These are phyloP conservation scores for Pontederia crassipes DNA, from an alignment of 176 grass and related monocot species.

Conservation along the genomic window DNA sequence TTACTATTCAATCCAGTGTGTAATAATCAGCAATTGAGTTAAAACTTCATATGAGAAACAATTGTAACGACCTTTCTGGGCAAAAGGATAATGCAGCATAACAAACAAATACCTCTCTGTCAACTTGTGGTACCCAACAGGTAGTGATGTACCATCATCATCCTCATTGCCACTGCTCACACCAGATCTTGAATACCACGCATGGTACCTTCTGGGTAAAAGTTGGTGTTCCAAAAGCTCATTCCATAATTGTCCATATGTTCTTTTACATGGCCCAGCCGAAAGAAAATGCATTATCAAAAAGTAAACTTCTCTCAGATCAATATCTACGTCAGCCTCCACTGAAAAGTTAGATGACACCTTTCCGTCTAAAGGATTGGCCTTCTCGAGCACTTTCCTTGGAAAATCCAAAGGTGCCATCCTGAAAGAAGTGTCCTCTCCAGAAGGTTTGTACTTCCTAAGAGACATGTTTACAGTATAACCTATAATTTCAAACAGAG, in stretches of 20 bases:
- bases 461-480: constrained; percentile 39
- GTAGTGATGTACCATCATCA: constrained; percentile 89
- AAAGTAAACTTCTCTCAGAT: constrained; percentile 88
- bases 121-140: constrained; percentile 77
- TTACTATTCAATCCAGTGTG: too few species aligned
- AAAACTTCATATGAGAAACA: too few species aligned
- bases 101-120: constrained; percentile 50
- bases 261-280: constrained; percentile 74
- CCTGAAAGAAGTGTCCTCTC: constrained; percentile 28
- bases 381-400: constrained; percentile 37
- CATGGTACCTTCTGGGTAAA: constrained; percentile 97
- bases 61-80: too few species aligned
- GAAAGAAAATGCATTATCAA: constrained; percentile 97
- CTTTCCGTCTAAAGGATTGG: constrained; percentile 31
- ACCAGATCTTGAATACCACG: constrained; percentile 75
- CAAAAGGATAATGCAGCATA: too few species aligned
- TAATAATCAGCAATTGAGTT: too few species aligned
- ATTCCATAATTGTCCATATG: constrained; percentile 55
- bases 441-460: constrained; percentile 56
- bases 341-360: constrained; percentile 32
- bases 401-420: constrained; percentile 57
- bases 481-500: constrained; percentile 7
- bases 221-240: constrained; percentile 78
- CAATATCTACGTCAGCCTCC: constrained; percentile 58
- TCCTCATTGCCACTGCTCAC: constrained; percentile 62